Percentiles rank a stretch among this genome's conserved stretches.
These are phyloP conservation scores for Pontederia paniculata DNA, from an alignment of 176 grass and related monocot species.

Conservation along the genomic window DNA sequence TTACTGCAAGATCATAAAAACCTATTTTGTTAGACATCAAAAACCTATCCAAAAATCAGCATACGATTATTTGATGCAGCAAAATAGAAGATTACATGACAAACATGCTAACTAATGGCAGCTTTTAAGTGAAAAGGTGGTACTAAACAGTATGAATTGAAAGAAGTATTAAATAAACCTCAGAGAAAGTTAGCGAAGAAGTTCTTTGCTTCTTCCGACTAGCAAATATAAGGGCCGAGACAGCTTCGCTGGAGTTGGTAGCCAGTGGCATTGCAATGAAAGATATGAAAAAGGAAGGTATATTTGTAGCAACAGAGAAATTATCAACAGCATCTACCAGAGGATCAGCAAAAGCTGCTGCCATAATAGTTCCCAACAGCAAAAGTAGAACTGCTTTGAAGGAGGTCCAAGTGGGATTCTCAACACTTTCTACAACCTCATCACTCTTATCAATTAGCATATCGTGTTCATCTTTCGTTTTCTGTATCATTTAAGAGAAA, in stretches of 20 bases:
- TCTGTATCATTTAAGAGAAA: slow-evolving; percentile 36
- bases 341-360: slow-evolving; percentile 72
- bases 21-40: too few species aligned
- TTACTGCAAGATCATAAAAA: too few species aligned
- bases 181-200: slow-evolving; percentile 73
- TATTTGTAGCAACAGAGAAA: slow-evolving; percentile 60
- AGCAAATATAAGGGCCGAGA: slow-evolving; percentile 72
- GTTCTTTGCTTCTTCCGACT: slow-evolving; percentile 69
- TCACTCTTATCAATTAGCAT: slow-evolving; percentile 31
- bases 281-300: slow-evolving; percentile 87
- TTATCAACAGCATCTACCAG: slow-evolving; percentile 75
- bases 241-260: slow-evolving; percentile 85
- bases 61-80: too few species aligned
- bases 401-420: slow-evolving; percentile 46
- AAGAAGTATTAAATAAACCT: slow-evolving; percentile 31
- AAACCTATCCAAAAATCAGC: too few species aligned
- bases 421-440: slow-evolving; percentile 31
- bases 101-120: not conserved
- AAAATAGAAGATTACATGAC: not conserved
- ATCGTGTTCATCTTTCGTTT: slow-evolving; percentile 54
- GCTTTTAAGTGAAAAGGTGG: not conserved
- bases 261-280: slow-evolving; percentile 84
- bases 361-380: slow-evolving; percentile 56
- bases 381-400: slow-evolving; percentile 48
- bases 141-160: not conserved